phyloP scores from a whole-genome alignment of 2,329 filamentous ascomycete genomes.

The Calycina marina region DNA sequence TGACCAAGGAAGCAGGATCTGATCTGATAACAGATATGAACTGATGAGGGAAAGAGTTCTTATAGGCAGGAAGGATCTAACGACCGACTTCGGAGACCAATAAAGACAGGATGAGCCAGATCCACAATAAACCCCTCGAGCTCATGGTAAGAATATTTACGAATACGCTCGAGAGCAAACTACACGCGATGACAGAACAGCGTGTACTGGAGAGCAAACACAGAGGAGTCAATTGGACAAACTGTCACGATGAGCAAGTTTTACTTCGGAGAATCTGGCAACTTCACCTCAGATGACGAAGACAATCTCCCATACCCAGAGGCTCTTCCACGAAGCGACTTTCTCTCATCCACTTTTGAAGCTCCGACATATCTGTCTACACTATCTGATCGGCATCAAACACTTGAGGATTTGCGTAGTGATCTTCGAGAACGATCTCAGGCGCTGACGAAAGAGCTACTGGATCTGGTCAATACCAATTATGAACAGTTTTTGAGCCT shows the following conservation, averaged over 20 bases:
- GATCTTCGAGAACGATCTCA: slow-evolving; percentile 74
- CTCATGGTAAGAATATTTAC: too few species aligned
- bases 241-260: slow-evolving; percentile 38
- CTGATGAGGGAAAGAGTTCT: too few species aligned
- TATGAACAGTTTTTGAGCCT: slow-evolving; percentile 83
- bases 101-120: too few species aligned
- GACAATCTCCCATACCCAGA: slow-evolving; percentile 74
- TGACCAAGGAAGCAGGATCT: too few species aligned
- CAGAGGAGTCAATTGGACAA: too few species aligned
- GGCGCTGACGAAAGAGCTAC: slow-evolving; percentile 68
- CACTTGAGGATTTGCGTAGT: slow-evolving; percentile 78
- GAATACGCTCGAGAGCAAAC: too few species aligned
- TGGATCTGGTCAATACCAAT: slow-evolving; percentile 91
- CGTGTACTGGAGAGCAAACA: too few species aligned
- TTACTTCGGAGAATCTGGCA: slow-evolving; percentile 25
- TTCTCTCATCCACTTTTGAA: slow-evolving; percentile 64
- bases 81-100: too few species aligned
- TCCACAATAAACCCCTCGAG: too few species aligned
- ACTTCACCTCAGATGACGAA: slow-evolving; percentile 33
- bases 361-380: slow-evolving; percentile 72
- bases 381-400: slow-evolving; percentile 79
- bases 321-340: slow-evolving; percentile 70
- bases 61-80: too few species aligned
- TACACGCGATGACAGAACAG: too few species aligned
- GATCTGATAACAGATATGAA: too few species aligned